Evolutionary conservation across 83 land plant genomes (phyloP).

Genomic region (Picea mariana): DNA sequence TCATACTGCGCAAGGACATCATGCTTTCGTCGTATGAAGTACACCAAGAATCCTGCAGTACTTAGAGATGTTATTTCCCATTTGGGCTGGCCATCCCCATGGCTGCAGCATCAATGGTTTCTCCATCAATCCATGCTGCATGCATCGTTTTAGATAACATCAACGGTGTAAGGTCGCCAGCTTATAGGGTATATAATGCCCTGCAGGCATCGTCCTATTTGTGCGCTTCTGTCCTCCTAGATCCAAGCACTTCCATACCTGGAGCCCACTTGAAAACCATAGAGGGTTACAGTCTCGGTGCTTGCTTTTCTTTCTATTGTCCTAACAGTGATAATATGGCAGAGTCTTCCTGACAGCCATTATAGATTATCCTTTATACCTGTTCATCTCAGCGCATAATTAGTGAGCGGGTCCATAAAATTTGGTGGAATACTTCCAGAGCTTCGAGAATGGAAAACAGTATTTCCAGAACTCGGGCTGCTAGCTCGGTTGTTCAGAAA

Average conservation of each 20-base stretch:
- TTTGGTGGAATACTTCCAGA: neutral
- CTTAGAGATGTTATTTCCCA: neutral
- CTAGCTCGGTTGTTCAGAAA: slow-evolving; percentile 19
- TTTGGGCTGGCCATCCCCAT: slow-evolving; percentile 8
- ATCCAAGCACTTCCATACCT: neutral
- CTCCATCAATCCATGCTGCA: slow-evolving; percentile 10
- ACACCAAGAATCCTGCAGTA: neutral
- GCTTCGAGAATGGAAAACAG: neutral
- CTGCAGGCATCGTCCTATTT: too few species aligned
- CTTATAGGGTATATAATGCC: too few species aligned
- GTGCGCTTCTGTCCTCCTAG: neutral
- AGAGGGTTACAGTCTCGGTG: too few species aligned
- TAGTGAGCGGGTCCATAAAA: neutral
- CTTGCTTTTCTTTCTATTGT: too few species aligned
- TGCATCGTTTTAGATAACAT: slow-evolving; percentile 4
- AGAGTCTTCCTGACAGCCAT: too few species aligned
- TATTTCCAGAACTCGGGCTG: neutral
- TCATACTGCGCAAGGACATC: neutral
- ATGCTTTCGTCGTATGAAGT: slow-evolving; percentile 1
- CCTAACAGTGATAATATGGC: too few species aligned
- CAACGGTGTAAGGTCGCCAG: neutral
- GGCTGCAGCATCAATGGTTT: neutral
- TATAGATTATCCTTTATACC: too few species aligned
- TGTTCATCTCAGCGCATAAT: too few species aligned
- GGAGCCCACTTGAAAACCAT: slow-evolving; percentile 7